Evolutionary conservation across 106 monocot genomes (phyloP), one percentile per base, ranked within the genome.

Genomic region (Agapanthus africanus): DNA sequence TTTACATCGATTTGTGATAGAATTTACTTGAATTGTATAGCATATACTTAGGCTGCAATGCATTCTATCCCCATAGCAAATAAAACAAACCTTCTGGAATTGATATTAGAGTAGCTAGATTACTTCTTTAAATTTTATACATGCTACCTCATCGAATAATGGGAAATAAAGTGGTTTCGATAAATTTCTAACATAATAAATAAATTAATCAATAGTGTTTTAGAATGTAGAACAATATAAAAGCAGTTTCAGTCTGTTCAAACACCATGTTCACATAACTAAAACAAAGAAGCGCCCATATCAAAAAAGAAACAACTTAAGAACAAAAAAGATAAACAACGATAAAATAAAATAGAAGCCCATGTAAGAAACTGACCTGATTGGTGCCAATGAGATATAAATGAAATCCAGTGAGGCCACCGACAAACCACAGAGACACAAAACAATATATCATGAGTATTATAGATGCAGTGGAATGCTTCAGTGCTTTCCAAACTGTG

Each of bases 391-490:
- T 99, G n/a, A 99, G 92, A 66, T 99, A 99, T 19, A 78, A 76
- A 74, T 99, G 97, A 73, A 99, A 99, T 37, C 86, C 89, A 25
- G 92, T 89, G 50, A 99, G 87, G n/a, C 97, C 92, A 42, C 97
- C 97, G 50, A 99, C 97, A 79, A 99, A 99, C 97, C 97, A 99
- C 35, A 92, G 73, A 32, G 78, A 74, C 32, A 99, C 68, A 54
- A 99, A 99, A 59, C 82, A 83, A 64, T 87, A 99, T 41, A 80
- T 71, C 82, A 99, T 90, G 16, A 92, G 80, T 63, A 81, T 74
- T 28, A 89, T 74, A 37, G 92, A 87, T 16, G 92, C 89, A 27
- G 97, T 91, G 37, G 92, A 84, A 8, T 92, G 61, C 42, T 72
- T 84, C 81, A 99, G 68, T 64, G 97, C 97, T 72, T 90, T 91